Evolutionary conservation across 306 rosid species (phyloP).

Genomic region (Pterocarpus macrocarpus): DNA sequence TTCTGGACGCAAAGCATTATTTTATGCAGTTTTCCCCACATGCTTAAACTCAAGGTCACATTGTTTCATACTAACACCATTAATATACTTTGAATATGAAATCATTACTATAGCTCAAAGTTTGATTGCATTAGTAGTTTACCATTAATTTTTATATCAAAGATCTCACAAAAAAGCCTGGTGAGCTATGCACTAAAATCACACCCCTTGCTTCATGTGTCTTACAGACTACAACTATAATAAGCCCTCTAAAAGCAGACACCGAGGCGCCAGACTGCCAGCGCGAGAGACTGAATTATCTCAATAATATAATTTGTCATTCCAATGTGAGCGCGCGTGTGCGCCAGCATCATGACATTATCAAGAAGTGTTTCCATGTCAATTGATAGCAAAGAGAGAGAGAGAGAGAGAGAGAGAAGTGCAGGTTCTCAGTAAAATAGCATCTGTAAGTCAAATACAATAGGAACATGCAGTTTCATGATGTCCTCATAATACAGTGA

Average conservation of each 20-base stretch:
- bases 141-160: conserved; percentile 6
- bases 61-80: neutral
- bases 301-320: conserved; percentile 7
- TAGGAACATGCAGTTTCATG: neutral
- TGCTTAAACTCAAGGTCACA: neutral
- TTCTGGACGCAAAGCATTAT: neutral
- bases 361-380: neutral
- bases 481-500: too few relatives aligned
- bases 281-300: conserved; percentile 8
- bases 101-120: neutral
- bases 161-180: neutral
- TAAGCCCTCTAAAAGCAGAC: conserved; percentile 3
- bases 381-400: neutral
- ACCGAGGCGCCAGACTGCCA: neutral
- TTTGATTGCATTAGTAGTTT: neutral
- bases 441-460: neutral
- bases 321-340: too few relatives aligned
- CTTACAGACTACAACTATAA: neutral
- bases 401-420: neutral
- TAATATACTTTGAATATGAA: neutral
- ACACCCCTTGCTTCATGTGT: neutral
- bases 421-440: too few relatives aligned
- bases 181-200: neutral
- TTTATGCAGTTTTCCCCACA: neutral
- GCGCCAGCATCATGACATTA: neutral